phyloP scores from a whole-genome alignment of 257 asterid species.

The Forsythia viridissima region DNA sequence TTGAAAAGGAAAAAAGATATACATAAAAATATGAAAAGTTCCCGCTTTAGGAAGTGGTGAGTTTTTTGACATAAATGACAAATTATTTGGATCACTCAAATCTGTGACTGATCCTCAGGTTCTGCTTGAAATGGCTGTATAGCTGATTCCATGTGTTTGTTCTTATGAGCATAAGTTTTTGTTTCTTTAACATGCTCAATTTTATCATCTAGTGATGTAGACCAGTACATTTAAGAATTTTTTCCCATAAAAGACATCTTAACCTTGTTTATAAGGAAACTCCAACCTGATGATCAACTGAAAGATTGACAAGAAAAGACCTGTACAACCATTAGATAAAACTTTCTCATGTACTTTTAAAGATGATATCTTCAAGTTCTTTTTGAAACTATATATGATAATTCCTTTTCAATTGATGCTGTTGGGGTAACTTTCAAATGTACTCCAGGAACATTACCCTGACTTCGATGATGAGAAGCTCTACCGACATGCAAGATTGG shows the following conservation, averaged over 20 bases:
- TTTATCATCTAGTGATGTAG: no score
- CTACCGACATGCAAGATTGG: slow-evolving; percentile 54
- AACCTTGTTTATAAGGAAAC: not conserved
- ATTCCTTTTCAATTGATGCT: not conserved
- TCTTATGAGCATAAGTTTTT: no score
- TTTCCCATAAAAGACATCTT: not conserved
- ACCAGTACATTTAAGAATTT: no score
- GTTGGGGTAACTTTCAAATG: not conserved
- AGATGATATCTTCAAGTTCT: not conserved
- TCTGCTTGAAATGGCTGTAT: no score
- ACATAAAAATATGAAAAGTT: no score
- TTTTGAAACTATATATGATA: not conserved
- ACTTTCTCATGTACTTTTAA: not conserved
- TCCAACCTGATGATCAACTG: not conserved
- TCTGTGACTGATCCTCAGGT: no score
- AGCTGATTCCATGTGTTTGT: no score
- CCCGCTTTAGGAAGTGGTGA: no score
- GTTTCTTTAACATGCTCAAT: no score
- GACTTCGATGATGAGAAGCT: slow-evolving; percentile 46
- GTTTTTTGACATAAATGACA: no score
- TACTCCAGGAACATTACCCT: slow-evolving; percentile 41
- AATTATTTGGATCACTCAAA: no score
- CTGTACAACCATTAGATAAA: not conserved
- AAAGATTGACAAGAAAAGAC: not conserved
- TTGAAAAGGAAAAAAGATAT: no score